Evolutionary conservation across 2,329 filamentous ascomycete genomes (phyloP).

Genomic region (Exserohilum turcica): DNA sequence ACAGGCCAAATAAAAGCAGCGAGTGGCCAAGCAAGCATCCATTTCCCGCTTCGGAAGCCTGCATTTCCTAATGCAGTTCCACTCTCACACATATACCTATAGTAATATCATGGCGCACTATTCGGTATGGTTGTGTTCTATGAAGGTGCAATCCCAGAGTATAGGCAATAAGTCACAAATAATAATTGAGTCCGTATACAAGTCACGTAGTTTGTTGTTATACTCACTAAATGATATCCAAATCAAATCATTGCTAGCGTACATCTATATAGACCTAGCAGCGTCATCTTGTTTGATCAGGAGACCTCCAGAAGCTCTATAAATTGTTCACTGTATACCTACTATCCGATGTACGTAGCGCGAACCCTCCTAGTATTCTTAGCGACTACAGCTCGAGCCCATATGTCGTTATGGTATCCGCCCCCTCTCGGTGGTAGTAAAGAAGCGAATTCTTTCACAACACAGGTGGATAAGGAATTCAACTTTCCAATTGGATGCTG

Average conservation of each 20-base stretch:
- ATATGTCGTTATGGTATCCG: slow-evolving; percentile 50
- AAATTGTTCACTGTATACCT: not conserved
- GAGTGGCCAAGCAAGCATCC: slow-evolving; percentile 22
- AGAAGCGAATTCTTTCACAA: slow-evolving; percentile 43
- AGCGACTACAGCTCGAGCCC: slow-evolving; percentile 16
- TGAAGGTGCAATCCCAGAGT: too few relatives aligned
- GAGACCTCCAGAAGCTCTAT: not conserved
- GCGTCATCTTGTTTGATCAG: too few relatives aligned
- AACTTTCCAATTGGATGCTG: slow-evolving; percentile 53
- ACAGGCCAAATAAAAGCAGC: slow-evolving; percentile 30
- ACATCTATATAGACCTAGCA: too few relatives aligned
- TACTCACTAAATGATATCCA: not conserved
- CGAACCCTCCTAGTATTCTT: not conserved
- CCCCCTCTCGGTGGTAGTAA: slow-evolving; percentile 49
- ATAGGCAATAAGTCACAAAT: too few relatives aligned
- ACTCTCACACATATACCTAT: too few relatives aligned
- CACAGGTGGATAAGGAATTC: slow-evolving; percentile 26
- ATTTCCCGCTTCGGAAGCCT: slow-evolving; percentile 24
- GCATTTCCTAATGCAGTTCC: slow-evolving; percentile 26
- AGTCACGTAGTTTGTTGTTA: not conserved
- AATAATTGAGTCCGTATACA: not conserved
- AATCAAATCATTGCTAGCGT: not conserved
- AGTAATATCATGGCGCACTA: too few relatives aligned
- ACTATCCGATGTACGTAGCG: not conserved
- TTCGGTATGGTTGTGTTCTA: too few relatives aligned